Evolutionary conservation across 768 basidiomycete species (phyloP), one percentile per base, ranked within the genome.

Genomic region (Phaffia australis): DNA sequence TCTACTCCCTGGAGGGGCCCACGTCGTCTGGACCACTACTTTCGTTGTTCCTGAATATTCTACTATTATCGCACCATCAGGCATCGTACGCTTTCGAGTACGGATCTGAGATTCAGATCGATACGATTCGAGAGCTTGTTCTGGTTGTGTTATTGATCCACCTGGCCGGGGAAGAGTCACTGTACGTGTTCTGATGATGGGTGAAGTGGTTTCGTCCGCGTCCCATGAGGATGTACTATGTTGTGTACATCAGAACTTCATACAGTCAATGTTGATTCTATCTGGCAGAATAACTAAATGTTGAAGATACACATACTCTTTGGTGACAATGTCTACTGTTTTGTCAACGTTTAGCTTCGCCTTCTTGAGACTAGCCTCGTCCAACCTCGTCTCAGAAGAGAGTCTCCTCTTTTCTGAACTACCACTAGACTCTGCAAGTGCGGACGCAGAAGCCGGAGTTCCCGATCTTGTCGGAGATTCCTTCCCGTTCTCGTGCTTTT

Each of bases 131-230:
- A 42, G 35, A 42, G 35, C 35, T 42, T 42, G 35, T 42, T 42
- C 35, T 42, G 35, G 35, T 42, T 42, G 35, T 5, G 35, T 11
- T 5, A 42, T 42, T 42, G 35, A 11, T 42, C 35, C 35, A 42
- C 23, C 21, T 9, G 60, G 60, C 15, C 32, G n/a, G 23, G 60
- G 42, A 9, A 60, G 60, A 16, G 32, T 49, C 19, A 60, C 30
- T 21, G 60, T 25, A 25, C 55, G 63, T 19, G 42, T 56, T 15
- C 23, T 42, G 55, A 64, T 56, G 52, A 56, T 25, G 42, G 63
- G 63, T 5, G 32, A 21, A 14, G 23, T 56, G 19, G 30, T 56
- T 9, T 56, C 63, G 6, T 32, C 27, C 18, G 42, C 63, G 25
- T 64, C 63, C 63, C 63, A 64, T 42, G 35, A 5, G 1, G 63